These are phyloP conservation scores for Pseudocercospora crystallina DNA, from an alignment of 2,329 filamentous ascomycete species.

Conservation along the genomic window DNA sequence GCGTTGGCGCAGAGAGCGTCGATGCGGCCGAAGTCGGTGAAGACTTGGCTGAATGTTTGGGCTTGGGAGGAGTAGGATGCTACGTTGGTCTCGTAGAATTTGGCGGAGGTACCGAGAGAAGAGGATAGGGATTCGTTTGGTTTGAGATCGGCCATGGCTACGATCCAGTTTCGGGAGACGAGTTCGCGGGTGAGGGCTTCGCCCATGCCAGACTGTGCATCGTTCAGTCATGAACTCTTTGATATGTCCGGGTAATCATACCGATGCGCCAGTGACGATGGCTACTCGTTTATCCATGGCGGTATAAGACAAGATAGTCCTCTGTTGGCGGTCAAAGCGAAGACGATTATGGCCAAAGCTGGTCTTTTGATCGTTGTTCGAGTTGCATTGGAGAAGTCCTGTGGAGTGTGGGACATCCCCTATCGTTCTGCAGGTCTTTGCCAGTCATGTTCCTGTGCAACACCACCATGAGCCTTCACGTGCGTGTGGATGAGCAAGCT, in stretches of 20 bases:
- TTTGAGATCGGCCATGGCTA: slow-evolving; percentile 20
- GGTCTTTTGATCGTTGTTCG: no score
- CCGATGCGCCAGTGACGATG: slow-evolving; percentile 19
- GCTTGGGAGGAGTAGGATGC: slow-evolving; percentile 17
- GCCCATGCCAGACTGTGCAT: slow-evolving; percentile 19
- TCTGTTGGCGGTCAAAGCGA: no score
- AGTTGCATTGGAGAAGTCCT: no score
- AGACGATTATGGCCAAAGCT: no score
- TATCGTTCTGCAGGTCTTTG: no score
- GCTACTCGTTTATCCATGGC: slow-evolving; percentile 9
- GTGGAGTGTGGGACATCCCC: no score
- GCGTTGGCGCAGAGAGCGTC: slow-evolving; percentile 20
- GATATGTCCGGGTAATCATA: background rate
- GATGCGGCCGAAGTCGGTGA: slow-evolving; percentile 7
- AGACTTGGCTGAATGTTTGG: slow-evolving; percentile 10
- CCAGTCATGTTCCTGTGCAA: no score
- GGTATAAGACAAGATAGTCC: background rate
- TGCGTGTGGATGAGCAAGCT: no score
- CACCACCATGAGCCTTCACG: no score
- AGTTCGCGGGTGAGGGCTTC: slow-evolving; percentile 18
- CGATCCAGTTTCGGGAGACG: slow-evolving; percentile 11
- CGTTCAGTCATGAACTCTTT: background rate
- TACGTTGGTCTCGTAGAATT: slow-evolving; percentile 17
- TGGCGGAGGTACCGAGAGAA: slow-evolving; percentile 7
- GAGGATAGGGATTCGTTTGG: slow-evolving; percentile 2